Evolutionary conservation across 2,329 filamentous ascomycete species (phyloP), one percentile per base, ranked within the genome.

Genomic region (Pseudocercospora fuligena): DNA sequence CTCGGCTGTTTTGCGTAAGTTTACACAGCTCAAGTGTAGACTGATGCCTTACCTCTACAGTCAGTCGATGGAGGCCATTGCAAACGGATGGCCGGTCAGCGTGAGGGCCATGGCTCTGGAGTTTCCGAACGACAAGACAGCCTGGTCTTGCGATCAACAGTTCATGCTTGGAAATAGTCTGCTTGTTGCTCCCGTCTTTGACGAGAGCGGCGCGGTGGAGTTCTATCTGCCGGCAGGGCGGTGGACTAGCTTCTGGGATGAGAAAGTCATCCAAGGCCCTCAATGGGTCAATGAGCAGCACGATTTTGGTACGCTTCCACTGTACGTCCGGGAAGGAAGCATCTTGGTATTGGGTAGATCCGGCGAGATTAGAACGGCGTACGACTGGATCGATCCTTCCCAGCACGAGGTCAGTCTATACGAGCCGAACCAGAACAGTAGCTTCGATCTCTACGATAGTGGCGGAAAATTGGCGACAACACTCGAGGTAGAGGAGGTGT

Each of bases 151-250:
- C 54, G 90, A 93, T 76, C 85, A 88, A 33, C 88, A 92, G 76
- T 92, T 91, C 78, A 90, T 92, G 87, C 81, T 92, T n/a, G 90
- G 90, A 1, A 83, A 84, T 16, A 84, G 83, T 60, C 77, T 92
- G 36, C 79, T 92, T 7, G 87, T 88, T 5, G 88, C 88, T 1
- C 89, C 89, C 1, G 81, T 91, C 1, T 90, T 90, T 67, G 83
- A 85, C 11, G 86, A 90, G 74, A 82, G 83, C 1, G 88, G 88
- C 0, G 84, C 84, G 40, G 89, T 89, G 0, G 86, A 89, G 64
- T 90, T 91, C 75, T 92, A 92, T 76, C 80, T 90, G 16, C 84
- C 84, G 2, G 77, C 78, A n/a, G 83, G 83, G 9, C 76, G 75
- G 29, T 86, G 84, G 84, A 84, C 81, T n/a, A 81, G 74, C 65